Conservation (phyloP, 2,329 filamentous ascomycete genomes). For the Botrytis elliptica region DNA sequence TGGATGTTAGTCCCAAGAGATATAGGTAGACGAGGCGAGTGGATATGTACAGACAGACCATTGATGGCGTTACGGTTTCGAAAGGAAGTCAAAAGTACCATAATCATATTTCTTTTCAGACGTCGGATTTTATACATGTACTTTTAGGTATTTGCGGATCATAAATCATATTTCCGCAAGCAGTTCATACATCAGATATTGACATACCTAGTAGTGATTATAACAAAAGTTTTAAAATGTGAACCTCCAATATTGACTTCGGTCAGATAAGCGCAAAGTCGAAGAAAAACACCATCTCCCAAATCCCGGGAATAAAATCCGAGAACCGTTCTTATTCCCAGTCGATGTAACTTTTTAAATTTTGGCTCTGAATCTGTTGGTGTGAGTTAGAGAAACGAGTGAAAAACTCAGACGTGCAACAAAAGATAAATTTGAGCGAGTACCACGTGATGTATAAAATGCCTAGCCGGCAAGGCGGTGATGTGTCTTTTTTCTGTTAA, state of each 20-base stretch:
- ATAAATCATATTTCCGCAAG: background rate
- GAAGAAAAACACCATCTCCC: background rate
- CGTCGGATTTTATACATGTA: background rate
- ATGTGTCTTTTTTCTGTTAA: background rate
- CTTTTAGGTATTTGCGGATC: background rate
- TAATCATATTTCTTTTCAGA: background rate
- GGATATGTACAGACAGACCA: background rate
- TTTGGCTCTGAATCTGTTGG: background rate
- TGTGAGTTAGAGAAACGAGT: background rate
- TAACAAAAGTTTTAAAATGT: background rate
- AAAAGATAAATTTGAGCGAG: background rate
- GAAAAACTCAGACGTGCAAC: background rate
- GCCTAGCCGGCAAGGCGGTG: background rate
- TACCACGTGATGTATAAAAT: background rate
- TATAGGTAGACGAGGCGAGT: background rate
- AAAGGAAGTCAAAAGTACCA: background rate
- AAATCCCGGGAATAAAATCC: background rate
- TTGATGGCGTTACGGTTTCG: constrained; percentile 1
- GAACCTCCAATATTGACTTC: background rate
- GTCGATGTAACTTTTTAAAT: background rate
- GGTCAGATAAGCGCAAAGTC: background rate
- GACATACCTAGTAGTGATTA: background rate
- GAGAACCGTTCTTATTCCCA: background rate
- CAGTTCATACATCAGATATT: background rate
- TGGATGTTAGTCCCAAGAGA: background rate